These are phyloP conservation scores for Mycena vitilis DNA, from an alignment of 768 basidiomycete species.

Conservation along the genomic window DNA sequence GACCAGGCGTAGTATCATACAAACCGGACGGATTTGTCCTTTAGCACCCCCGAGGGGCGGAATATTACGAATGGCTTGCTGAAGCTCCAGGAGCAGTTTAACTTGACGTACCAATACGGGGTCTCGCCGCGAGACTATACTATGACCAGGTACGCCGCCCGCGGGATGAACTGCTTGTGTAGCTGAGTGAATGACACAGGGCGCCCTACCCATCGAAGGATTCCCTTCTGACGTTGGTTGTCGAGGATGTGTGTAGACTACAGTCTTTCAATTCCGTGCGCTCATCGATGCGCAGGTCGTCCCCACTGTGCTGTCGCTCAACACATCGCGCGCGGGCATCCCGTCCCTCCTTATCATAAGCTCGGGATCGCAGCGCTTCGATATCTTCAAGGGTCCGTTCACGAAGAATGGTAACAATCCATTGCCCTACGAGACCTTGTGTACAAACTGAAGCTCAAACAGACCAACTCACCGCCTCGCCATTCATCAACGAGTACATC, in stretches of 20 bases:
- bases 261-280: slow-evolving; percentile 22
- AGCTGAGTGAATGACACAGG: slow-evolving; percentile 38
- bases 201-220: slow-evolving; percentile 56
- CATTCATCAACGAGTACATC: slow-evolving; percentile 61
- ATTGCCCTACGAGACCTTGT: background rate
- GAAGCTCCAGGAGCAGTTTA: slow-evolving; percentile 55
- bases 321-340: slow-evolving; percentile 56
- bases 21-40: slow-evolving; percentile 41
- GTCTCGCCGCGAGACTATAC: slow-evolving; percentile 69
- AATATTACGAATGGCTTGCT: slow-evolving; percentile 56
- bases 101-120: slow-evolving; percentile 63
- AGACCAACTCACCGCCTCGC: slow-evolving; percentile 67
- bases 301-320: slow-evolving; percentile 53
- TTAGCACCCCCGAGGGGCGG: too few relatives aligned
- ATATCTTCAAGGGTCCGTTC: slow-evolving; percentile 63
- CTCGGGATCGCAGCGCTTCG: slow-evolving; percentile 60
- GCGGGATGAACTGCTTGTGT: background rate
- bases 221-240: slow-evolving; percentile 59
- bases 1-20: slow-evolving; percentile 71
- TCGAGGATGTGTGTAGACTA: slow-evolving; percentile 44
- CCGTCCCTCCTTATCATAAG: slow-evolving; percentile 60
- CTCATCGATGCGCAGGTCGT: slow-evolving; percentile 42
- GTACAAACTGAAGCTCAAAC: background rate
- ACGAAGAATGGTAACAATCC: slow-evolving; percentile 54
- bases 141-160: slow-evolving; percentile 54